Base-by-base conservation (phyloP, 345 rosid species). In the Psidium guajava region DNA sequence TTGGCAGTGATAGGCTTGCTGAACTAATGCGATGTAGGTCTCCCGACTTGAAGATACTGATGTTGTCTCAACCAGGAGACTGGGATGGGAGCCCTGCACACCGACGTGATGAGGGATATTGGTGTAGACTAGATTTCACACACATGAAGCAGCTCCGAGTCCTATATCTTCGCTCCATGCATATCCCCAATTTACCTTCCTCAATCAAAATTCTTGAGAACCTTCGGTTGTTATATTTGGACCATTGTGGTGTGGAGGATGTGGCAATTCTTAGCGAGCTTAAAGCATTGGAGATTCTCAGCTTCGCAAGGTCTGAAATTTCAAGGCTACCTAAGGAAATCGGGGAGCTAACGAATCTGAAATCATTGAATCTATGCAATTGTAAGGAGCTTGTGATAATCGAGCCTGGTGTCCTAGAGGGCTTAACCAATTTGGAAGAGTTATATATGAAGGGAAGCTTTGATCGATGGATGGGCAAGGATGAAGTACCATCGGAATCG, bases 31-130 rank as follows among this genome's bases (percentile, higher is more conserved):
- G 0, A 11, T 1, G 13, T 22, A 1, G 12, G 11, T 82, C 27
- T 61, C 85, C 77, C 25, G 32, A 25, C 10, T 12, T 9, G 42
- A 27, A 83, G 20, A 40, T 57, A 25, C 36, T 55, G 27, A 51
- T 83, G 32, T 53, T 59, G n/a, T 58, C 47, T n/a, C 40, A 53
- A 24, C 7, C 0, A 55, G 0, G 8, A 0, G 12, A 55, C 0
- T 55, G n/a, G 58, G 0, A 7, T 4, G 11, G 2, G 58, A 0
- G 2, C 0, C 27, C 4, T 20, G 5, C n/a, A 22, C n/a, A 22
- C 12, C n/a, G 0, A 3, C 6, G n/a, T n/a, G n/a, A 22, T 0
- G 58, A 1, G 58, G 2, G 8, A 20, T n/a, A 55, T 22, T 22
- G 3, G 0, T 54, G 56, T 54, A 0, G 56, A 3, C n/a, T 56